A percentile compares a stretch with the other conserved stretches of the same genome.
Evolutionary conservation across 169 alveolate genomes (phyloP).

Genomic region (Plasmodium gonderi): DNA sequence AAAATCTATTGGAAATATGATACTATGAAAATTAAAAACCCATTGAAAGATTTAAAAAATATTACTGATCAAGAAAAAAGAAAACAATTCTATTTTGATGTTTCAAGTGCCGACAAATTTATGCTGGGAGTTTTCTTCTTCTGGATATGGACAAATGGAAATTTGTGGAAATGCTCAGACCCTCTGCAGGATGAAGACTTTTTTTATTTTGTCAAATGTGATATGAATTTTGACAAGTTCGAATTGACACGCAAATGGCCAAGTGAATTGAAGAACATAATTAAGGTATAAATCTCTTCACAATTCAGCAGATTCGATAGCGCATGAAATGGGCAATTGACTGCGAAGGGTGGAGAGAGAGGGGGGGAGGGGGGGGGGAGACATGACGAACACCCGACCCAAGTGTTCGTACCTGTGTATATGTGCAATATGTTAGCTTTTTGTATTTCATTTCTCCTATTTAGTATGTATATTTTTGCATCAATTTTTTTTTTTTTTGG

Average conservation of each 20-base stretch:
- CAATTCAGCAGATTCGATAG: no score
- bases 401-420: no score
- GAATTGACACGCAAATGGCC: constrained; percentile 71
- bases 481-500: background rate
- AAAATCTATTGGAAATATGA: constrained; percentile 78
- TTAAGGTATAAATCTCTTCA: no score
- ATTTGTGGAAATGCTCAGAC: constrained; percentile 86
- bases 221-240: constrained; percentile 63
- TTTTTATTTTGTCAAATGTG: constrained; percentile 68
- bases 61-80: constrained; percentile 71
- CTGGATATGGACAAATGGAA: constrained; percentile 88
- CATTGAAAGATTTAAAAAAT: constrained; percentile 12
- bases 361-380: no score
- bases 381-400: no score
- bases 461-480: no score
- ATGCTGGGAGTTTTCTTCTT: constrained; percentile 79
- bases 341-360: background rate
- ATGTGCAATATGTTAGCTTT: no score
- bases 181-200: constrained; percentile 81
- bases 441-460: no score
- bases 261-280: constrained; percentile 29
- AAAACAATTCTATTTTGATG: constrained; percentile 82
- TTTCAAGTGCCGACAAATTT: constrained; percentile 82
- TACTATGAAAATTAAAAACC: constrained; percentile 66
- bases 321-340: background rate